Evolutionary conservation across 2,329 filamentous ascomycete species (phyloP), one percentile per base, ranked within the genome.

Genomic region (Tolypocladium tundrense): DNA sequence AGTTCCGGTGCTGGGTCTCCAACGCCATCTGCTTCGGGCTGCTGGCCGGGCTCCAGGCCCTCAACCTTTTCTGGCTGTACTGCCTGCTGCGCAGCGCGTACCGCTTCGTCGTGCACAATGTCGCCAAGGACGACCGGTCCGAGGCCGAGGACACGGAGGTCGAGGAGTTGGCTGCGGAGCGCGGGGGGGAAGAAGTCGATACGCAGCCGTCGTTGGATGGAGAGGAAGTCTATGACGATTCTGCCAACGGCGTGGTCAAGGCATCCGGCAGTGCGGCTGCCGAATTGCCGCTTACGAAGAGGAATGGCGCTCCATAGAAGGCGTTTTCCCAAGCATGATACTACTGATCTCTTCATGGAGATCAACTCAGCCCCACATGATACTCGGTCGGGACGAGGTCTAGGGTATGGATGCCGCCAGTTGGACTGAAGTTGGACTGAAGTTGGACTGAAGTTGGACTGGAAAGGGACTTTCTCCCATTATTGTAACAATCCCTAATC

Each of bases 1-100:
- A 90, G 72, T 93, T 88, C 79, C 93, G 92, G 76, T 90, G 87
- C 75, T 77, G 75, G 67, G 73, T 92, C 60, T 79, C 82, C 35
- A 86, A 90, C 69, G 76, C 77, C 69, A 90, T 92, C 66, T 86
- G 87, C 13, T 77, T 85, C 9, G 65, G 67, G 4, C 79, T 93
- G 31, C 80, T 93, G 7, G 78, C 83, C 4, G 76, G 79, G 4
- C 78, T 93, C 39, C 89, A 93, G 72, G 82, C 84, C 1, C 79
- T 93, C 56, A 93, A 93, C 70, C 71, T 92, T 9, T 91, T 92
- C 74, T 93, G 89, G 89, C 81, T 91, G 59, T 90, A 86, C 73
- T 84, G 87, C 72, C 91, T 93, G 66, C 69, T 88, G 60, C 80
- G 88, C 63, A 90, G 92, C 62, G 86, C 87, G 52, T 89, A 86